Evolutionary conservation across 208 protist species (phyloP), one percentile per base, ranked within the genome.

Genomic region (Phytomonas francai): DNA sequence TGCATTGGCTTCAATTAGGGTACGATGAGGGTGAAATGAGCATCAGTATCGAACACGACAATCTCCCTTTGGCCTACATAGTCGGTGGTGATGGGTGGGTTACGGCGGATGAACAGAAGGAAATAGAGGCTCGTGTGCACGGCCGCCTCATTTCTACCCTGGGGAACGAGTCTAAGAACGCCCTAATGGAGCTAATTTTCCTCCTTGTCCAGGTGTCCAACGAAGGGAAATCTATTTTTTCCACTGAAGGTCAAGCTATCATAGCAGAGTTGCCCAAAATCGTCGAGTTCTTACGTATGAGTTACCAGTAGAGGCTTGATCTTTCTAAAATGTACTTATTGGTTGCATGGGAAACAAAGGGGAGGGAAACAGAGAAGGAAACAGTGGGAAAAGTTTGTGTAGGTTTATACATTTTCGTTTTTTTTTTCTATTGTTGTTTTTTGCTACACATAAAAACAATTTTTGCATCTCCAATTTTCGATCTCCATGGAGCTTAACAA

Each of bases 161-260:
- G 1, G 63, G 30, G 54, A 65, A 68, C 12, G 64, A 65, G 16
- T 34, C 67, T 42, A 67, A 75, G 27, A 71, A 60, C 0, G 76
- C 83, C 31, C 77, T 92, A 31, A 77, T 78, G 27, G 76, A 76
- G 45, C 45, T 86, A 36, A 74, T 89, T 49, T 81, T 86, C 60
- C 72, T 73, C 22, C 72, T 92, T 25, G 77, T 80, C 29, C 73
- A 83, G 72, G 73, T 78, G 70, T 72, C 70, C 14, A 77, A 77
- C 30, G 83, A 87, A 67, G 78, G 76, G 0, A 69, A 68, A 31
- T 42, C 71, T 0, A 27, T 28, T 14, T 34, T 89, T 12, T 27
- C 60, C 2, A 9, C 31, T 6, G 42, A 56, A 0, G 32, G 72
- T 27, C 77, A 74, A 29, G 54, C 57, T 22, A 61, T 92, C 30